Conservation (phyloP, 495 filamentous ascomycete genomes). For the Penicillium parvum region DNA sequence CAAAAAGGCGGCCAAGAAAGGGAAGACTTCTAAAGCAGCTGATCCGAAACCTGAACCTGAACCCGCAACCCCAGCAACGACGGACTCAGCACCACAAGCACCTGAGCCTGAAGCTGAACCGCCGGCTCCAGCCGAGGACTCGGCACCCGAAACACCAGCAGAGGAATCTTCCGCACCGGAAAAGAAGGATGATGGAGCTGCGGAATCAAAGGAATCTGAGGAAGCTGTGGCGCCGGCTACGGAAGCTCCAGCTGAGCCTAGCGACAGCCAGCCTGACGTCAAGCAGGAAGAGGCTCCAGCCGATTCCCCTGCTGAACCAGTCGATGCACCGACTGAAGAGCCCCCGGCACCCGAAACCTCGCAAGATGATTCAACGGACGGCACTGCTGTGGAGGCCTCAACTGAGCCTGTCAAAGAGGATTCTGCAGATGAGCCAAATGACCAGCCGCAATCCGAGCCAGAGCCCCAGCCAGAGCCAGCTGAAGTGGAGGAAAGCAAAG, state of each 20-base stretch:
- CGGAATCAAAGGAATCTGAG: not conserved
- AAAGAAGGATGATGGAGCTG: not conserved
- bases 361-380: not conserved
- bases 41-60: slow-evolving; percentile 3
- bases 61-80: not conserved
- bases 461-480: no score
- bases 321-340: not conserved
- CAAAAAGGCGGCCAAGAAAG: not conserved
- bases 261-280: no score
- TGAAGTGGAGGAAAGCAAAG: no score
- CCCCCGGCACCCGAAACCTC: not conserved
- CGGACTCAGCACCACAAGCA: not conserved
- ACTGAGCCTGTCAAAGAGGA: no score
- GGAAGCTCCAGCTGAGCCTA: slow-evolving; percentile 1
- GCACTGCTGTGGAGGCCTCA: not conserved
- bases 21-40: not conserved
- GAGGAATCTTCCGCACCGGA: not conserved
- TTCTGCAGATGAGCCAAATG: no score
- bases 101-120: no score
- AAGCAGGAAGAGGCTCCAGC: slow-evolving; percentile 6
- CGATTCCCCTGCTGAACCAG: not conserved
- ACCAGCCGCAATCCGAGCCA: no score
- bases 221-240: slow-evolving; percentile 1
- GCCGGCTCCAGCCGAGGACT: slow-evolving; percentile 9
- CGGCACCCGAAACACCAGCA: not conserved